A percentile compares a stretch with the other conserved stretches of the same genome.
Conservation (phyloP, 148 eudicot genomes). For the Cornus suecica region DNA sequence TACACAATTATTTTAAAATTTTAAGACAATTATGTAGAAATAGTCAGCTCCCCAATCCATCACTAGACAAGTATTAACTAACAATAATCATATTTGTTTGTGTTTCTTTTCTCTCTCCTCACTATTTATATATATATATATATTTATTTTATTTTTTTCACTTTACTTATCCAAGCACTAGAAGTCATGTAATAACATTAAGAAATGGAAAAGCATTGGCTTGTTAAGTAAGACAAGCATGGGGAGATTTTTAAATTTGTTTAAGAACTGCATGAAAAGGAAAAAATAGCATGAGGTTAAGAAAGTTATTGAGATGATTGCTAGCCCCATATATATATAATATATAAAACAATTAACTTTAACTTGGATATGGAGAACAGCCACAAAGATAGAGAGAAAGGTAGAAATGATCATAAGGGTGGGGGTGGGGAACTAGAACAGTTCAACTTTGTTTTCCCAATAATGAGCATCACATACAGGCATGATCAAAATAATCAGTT, state of each 20-base stretch:
- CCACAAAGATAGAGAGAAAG: conserved; percentile 21
- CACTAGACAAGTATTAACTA: too few species aligned
- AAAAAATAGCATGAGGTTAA: not conserved
- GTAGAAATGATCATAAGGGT: conserved; percentile 26
- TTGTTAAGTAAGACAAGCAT: not conserved
- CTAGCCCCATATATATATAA: too few species aligned
- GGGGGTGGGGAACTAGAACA: conserved; percentile 26
- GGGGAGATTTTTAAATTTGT: not conserved
- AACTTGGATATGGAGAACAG: conserved; percentile 20
- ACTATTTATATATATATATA: not conserved
- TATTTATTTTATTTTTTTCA: too few species aligned
- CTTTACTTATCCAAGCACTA: too few species aligned
- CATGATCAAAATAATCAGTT: conserved; percentile 44
- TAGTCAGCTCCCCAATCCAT: too few species aligned
- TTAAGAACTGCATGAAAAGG: too few species aligned
- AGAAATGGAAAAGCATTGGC: not conserved
- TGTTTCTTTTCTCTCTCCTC: not conserved
- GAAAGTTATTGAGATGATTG: not conserved
- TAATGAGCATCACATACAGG: conserved; percentile 33
- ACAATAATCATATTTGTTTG: too few species aligned
- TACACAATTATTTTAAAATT: too few species aligned
- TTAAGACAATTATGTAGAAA: too few species aligned
- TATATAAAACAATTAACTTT: not conserved
- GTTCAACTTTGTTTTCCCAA: conserved; percentile 31
- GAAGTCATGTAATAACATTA: not conserved